A percentile compares a stretch with the other conserved stretches of the same genome.
These are phyloP conservation scores for Neurospora pannonica DNA, from an alignment of 495 filamentous ascomycete genomes.

Conservation along the genomic window DNA sequence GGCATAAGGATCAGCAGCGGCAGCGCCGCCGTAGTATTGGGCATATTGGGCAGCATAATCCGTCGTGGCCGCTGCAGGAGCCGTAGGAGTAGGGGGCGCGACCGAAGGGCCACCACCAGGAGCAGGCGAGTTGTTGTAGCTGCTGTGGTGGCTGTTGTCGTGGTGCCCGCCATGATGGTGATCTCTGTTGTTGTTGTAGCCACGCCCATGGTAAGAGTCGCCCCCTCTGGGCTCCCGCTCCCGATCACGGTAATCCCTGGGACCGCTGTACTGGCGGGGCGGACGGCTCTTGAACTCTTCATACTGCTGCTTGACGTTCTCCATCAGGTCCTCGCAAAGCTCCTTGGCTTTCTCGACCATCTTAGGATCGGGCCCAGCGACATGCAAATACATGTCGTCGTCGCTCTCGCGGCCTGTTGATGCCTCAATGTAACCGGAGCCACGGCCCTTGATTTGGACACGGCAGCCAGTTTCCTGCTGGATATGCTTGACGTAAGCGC, in stretches of 20 bases:
- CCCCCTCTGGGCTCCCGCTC: constrained; percentile 19
- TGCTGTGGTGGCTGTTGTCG: constrained; percentile 16
- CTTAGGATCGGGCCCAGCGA: constrained; percentile 77
- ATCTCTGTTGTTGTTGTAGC: constrained; percentile 28
- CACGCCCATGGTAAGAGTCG: constrained; percentile 25
- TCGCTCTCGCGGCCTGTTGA: constrained; percentile 80
- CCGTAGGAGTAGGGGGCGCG: constrained; percentile 26
- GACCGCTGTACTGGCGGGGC: constrained; percentile 54
- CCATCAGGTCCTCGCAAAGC: constrained; percentile 77
- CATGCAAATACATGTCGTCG: constrained; percentile 90
- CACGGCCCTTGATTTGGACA: constrained; percentile 94
- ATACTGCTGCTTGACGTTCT: constrained; percentile 76
- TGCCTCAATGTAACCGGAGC: constrained; percentile 88
- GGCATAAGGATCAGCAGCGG: background rate
- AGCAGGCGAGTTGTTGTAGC: constrained; percentile 28
- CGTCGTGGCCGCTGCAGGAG: constrained; percentile 19
- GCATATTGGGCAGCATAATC: constrained; percentile 76
- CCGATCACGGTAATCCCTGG: constrained; percentile 20
- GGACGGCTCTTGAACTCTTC: constrained; percentile 82
- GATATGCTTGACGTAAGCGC: constrained; percentile 93
- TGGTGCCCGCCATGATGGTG: constrained; percentile 31
- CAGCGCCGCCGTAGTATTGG: constrained; percentile 59
- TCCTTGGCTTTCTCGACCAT: constrained; percentile 82
- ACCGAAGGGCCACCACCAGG: constrained; percentile 26
- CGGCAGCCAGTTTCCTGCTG: constrained; percentile 88